Percentiles rank a stretch among this genome's conserved stretches.
Evolutionary conservation across 805 yeast genomes (phyloP).

Genomic region (Wickerhamiella azyma): DNA sequence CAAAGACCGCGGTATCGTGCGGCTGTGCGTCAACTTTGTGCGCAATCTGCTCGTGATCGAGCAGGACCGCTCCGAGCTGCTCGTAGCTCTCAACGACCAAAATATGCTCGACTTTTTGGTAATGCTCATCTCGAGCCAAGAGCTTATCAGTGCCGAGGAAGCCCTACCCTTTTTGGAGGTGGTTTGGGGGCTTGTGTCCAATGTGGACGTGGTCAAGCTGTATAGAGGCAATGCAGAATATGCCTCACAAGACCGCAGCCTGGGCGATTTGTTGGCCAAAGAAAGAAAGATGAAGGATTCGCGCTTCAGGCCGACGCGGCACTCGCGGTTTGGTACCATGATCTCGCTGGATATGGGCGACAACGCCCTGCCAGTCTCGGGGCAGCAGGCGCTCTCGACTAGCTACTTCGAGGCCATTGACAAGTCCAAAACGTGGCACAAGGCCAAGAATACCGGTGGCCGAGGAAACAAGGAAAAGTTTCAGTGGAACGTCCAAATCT

Average conservation of each 20-base stretch:
- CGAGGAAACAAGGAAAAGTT: constrained; percentile 12
- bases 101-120: constrained; percentile 59
- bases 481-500: constrained; percentile 19
- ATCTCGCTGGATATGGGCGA: constrained; percentile 55
- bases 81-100: constrained; percentile 48
- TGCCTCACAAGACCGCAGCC: constrained; percentile 10
- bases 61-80: constrained; percentile 47
- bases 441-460: constrained; percentile 19
- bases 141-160: neutral
- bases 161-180: constrained; percentile 46
- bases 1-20: constrained; percentile 58
- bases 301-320: constrained; percentile 48
- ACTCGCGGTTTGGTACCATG: constrained; percentile 82
- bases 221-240: constrained; percentile 12
- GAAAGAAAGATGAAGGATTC: constrained; percentile 43
- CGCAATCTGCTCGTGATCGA: constrained; percentile 70
- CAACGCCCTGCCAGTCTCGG: constrained; percentile 52
- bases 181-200: constrained; percentile 46
- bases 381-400: constrained; percentile 48
- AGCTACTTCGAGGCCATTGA: constrained; percentile 54
- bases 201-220: constrained; percentile 33
- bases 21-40: constrained; percentile 57
- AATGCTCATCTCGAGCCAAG: neutral
- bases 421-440: constrained; percentile 50
- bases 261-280: constrained; percentile 37